Base-by-base conservation (phyloP, 2,329 filamentous ascomycete species). In the Sphaerostilbella broomeana region DNA sequence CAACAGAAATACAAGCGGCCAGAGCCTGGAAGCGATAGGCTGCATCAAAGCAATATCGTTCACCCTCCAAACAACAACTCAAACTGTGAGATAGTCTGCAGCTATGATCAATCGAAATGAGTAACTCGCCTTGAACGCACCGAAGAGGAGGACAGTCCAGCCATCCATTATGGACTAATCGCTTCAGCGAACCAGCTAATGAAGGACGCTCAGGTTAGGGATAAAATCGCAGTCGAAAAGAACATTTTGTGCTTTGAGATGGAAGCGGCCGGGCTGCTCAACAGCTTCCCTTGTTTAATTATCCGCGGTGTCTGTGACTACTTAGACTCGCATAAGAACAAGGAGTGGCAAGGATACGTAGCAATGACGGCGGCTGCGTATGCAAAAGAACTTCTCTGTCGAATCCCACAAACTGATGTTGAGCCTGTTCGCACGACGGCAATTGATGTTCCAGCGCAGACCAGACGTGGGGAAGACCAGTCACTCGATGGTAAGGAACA, bases 271-370 rank as follows among this genome's bases (percentile, higher is more conserved):
- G 56, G 56, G 52, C 43, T 58, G 54, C 51, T 55, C 56, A 32
- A 54, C 50, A 8, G 50, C 17, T 52, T 55, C 27, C 52, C 51
- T 2, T 60, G 57, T 22, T 37, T 62, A 5, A 53, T 60, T 10
- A 54, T 63, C 28, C 51, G 57, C 6, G 59, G 60, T 1, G 59
- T 64, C 31, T 60, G 53, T 40, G 59, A 64, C 46, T 63, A 63
- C 28, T 49, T 58, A 0, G 60, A 63, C 33, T 52, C 55, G 2
- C 56, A 60, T 31, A 59, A 24, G 31, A 55, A 56, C 24, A 51
- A 57, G 6, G 32, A 41, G 3, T 61, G 54, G 57, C 57, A 57
- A 28, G 39, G 48, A 6, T 60, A 53, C 44, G 50, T 56, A 4
- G 50, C 57, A 3, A 51, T 54, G 33, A 42, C 46, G 16, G 54